phyloP scores from a whole-genome alignment of 176 grass and related monocot genomes.

The Tuctoria greenei region DNA sequence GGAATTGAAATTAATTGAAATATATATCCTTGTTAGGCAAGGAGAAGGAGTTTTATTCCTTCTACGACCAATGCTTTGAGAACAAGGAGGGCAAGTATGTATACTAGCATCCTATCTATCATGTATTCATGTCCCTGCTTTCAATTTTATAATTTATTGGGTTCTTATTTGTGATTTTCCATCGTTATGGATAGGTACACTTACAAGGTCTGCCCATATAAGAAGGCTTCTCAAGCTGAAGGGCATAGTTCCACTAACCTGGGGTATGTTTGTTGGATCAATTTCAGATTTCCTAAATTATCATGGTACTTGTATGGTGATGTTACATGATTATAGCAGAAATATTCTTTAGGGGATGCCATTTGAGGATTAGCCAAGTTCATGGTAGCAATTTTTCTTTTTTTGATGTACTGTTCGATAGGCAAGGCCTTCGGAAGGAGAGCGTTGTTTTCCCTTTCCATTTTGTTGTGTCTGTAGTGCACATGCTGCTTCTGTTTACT shows the following conservation, averaged over 20 bases:
- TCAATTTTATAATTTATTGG: slow-evolving; percentile 27
- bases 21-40: slow-evolving; percentile 62
- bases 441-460: background rate
- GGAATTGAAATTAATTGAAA: slow-evolving; percentile 29
- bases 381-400: background rate
- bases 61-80: slow-evolving; percentile 92
- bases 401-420: background rate
- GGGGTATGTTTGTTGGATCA: slow-evolving; percentile 62
- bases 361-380: slow-evolving; percentile 1
- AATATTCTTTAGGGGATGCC: slow-evolving; percentile 11
- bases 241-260: slow-evolving; percentile 86
- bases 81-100: slow-evolving; percentile 93
- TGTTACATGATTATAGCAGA: background rate
- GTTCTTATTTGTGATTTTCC: slow-evolving; percentile 22
- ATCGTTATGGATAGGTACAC: slow-evolving; percentile 57
- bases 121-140: background rate
- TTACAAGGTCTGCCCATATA: slow-evolving; percentile 95
- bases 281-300: slow-evolving; percentile 31
- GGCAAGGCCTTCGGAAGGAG: background rate
- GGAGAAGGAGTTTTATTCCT: slow-evolving; percentile 95
- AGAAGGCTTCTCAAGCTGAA: slow-evolving; percentile 91
- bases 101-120: slow-evolving; percentile 34
- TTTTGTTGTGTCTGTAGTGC: background rate
- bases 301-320: slow-evolving; percentile 8
- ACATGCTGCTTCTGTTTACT: slow-evolving; percentile 21